Evolutionary conservation across 1,139 yeast species (phyloP).

Genomic region (Scheffersomyces illinoinensis): DNA sequence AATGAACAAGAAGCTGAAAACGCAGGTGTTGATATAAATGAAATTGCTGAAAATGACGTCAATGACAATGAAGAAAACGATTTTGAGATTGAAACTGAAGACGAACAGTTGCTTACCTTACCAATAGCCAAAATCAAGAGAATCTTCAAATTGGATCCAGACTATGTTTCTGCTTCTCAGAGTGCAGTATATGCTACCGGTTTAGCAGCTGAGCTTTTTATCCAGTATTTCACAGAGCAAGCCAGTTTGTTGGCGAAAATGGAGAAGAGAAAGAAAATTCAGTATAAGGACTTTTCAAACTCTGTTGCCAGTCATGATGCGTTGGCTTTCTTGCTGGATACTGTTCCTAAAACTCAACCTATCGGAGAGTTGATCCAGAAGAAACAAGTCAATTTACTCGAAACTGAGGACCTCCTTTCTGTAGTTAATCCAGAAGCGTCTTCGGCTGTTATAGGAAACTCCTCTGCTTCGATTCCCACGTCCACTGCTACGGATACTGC

Average conservation of each 20-base stretch:
- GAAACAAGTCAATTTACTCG: slow-evolving; percentile 40
- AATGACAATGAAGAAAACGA: slow-evolving; percentile 8
- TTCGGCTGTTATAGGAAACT: neutral
- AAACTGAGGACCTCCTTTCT: neutral
- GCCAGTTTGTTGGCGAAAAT: slow-evolving; percentile 69
- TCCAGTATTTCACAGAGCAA: slow-evolving; percentile 78
- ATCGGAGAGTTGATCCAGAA: slow-evolving; percentile 52
- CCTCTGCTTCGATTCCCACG: neutral
- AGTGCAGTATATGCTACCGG: slow-evolving; percentile 83
- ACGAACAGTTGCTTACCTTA: slow-evolving; percentile 33
- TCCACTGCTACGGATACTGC: neutral
- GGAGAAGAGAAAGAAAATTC: slow-evolving; percentile 69
- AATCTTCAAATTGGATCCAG: slow-evolving; percentile 85
- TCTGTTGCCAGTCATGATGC: slow-evolving; percentile 71
- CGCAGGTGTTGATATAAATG: neutral
- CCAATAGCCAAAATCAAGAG: slow-evolving; percentile 83
- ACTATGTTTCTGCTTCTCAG: slow-evolving; percentile 72
- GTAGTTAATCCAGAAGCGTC: neutral
- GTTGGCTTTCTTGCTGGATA: slow-evolving; percentile 65
- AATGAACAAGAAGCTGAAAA: neutral
- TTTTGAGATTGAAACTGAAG: slow-evolving; percentile 19
- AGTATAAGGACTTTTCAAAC: slow-evolving; percentile 72
- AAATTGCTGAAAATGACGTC: slow-evolving; percentile 2
- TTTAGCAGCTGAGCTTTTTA: slow-evolving; percentile 82
- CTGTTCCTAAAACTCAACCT: slow-evolving; percentile 64